These are phyloP conservation scores for Adiantum capillusveneris DNA, from an alignment of 75 land plant species.

Conservation along the genomic window DNA sequence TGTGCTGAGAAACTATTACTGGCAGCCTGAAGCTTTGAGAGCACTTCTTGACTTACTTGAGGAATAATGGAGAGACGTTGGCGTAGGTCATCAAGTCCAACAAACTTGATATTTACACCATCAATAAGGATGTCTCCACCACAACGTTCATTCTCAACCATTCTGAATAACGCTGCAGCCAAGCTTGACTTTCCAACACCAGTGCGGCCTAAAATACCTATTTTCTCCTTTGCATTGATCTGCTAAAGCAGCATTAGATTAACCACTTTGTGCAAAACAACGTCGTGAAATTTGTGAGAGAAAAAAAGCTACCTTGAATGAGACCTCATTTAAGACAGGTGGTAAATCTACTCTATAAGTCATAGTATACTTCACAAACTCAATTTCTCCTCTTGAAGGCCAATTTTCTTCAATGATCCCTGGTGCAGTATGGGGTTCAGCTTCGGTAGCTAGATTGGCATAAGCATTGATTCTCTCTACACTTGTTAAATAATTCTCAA, in stretches of 20 bases:
- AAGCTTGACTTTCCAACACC: constrained; percentile 40
- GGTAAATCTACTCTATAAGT: constrained; percentile 29
- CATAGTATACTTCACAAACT: constrained; percentile 29
- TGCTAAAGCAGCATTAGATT: background rate
- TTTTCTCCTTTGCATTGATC: constrained; percentile 18
- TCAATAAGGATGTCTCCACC: constrained; percentile 28
- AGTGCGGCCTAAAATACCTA: constrained; percentile 35
- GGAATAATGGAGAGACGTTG: constrained; percentile 34
- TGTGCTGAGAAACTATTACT: no score
- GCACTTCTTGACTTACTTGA: constrained; percentile 10
- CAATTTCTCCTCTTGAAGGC: constrained; percentile 27
- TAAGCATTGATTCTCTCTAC: constrained; percentile 31
- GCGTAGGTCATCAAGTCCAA: constrained; percentile 32
- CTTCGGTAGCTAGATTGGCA: constrained; percentile 16
- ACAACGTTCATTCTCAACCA: constrained; percentile 26
- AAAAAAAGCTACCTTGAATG: constrained; percentile 27
- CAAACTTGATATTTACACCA: constrained; percentile 16
- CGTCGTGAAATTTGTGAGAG: background rate
- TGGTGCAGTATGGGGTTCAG: constrained; percentile 15
- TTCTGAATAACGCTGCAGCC: constrained; percentile 30
- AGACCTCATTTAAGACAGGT: constrained; percentile 20
- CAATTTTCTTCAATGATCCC: constrained; percentile 19
- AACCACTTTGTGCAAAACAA: background rate
- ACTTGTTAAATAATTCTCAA: constrained; percentile 31
- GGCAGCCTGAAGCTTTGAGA: no score